Conservation (phyloP, 257 asterid genomes). For the Mitragyna speciosa region DNA sequence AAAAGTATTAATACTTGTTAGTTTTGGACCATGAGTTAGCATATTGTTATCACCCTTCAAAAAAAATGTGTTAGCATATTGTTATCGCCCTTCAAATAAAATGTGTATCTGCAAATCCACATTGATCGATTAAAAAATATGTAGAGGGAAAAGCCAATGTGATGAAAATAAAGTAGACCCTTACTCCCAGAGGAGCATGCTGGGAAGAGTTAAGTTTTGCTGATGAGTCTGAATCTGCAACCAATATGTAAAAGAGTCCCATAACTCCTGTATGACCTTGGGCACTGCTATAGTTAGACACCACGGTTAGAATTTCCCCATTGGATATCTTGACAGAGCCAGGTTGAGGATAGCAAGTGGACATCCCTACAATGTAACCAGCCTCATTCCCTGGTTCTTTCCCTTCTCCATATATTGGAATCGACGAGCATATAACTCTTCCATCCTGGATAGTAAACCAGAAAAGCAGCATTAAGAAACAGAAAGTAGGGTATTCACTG, state of each 20-base stretch:
- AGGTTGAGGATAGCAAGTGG: constrained; percentile 78
- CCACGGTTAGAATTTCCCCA: constrained; percentile 63
- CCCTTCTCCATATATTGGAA: constrained; percentile 70
- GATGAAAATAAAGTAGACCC: constrained; percentile 1
- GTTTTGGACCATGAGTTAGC: too few relatives aligned
- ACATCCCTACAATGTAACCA: constrained; percentile 87
- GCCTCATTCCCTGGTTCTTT: constrained; percentile 77
- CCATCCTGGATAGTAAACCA: constrained; percentile 53
- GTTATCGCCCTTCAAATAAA: neutral
- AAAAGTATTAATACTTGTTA: too few relatives aligned
- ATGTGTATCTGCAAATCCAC: neutral
- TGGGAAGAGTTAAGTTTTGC: constrained; percentile 18
- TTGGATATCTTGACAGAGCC: constrained; percentile 69
- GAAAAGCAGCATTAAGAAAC: neutral
- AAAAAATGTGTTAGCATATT: too few relatives aligned
- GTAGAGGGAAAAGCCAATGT: neutral
- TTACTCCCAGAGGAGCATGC: constrained; percentile 41
- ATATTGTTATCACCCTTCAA: too few relatives aligned
- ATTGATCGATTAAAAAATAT: neutral
- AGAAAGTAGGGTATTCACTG: neutral
- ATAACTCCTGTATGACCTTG: constrained; percentile 76
- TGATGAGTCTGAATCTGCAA: constrained; percentile 56
- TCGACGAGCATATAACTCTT: constrained; percentile 65
- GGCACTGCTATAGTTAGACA: constrained; percentile 62
- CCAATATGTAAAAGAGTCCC: constrained; percentile 79